A percentile compares a stretch with the other conserved stretches of the same genome.
phyloP scores from a whole-genome alignment of 2,329 filamentous ascomycete genomes.

The Graphilbum fragrans region DNA sequence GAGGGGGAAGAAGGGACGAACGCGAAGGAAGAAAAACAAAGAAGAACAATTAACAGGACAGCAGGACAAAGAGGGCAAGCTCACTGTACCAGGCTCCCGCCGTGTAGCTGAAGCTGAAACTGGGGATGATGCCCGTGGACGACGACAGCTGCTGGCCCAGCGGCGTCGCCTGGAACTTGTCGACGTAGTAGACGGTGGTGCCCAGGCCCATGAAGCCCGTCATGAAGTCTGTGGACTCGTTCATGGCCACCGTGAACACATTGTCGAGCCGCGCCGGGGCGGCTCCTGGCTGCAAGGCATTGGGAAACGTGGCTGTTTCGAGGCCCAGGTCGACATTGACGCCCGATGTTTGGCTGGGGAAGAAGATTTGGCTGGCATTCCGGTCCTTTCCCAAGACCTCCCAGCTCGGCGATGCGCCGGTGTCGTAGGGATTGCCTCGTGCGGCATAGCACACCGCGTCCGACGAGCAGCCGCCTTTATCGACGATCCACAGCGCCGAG shows the following conservation, averaged over 20 bases:
- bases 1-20: too few species aligned
- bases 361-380: too few species aligned
- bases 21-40: too few species aligned
- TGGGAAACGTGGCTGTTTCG: too few species aligned
- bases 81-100: conserved; percentile 62
- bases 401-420: conserved; percentile 43
- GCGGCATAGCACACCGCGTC: conserved; percentile 35
- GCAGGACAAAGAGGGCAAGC: conserved; percentile 30
- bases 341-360: too few species aligned
- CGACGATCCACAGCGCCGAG: conserved; percentile 60
- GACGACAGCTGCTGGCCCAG: conserved; percentile 46
- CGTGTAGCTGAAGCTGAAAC: conserved; percentile 64
- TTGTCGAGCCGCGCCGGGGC: conserved; percentile 31
- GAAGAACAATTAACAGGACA: too few species aligned
- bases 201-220: conserved; percentile 45
- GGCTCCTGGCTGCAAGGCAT: conserved; percentile 24
- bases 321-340: conserved; percentile 55
- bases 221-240: conserved; percentile 42
- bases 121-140: conserved; percentile 48
- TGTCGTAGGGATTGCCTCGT: conserved; percentile 48
- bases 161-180: conserved; percentile 33
- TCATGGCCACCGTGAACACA: conserved; percentile 38
- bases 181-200: conserved; percentile 41
- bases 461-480: conserved; percentile 57
- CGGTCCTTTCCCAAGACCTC: too few species aligned